Percentiles rank a stretch among this genome's conserved stretches.
Conservation (phyloP, 2,329 filamentous ascomycete genomes). For the Penicillium sp. region DNA sequence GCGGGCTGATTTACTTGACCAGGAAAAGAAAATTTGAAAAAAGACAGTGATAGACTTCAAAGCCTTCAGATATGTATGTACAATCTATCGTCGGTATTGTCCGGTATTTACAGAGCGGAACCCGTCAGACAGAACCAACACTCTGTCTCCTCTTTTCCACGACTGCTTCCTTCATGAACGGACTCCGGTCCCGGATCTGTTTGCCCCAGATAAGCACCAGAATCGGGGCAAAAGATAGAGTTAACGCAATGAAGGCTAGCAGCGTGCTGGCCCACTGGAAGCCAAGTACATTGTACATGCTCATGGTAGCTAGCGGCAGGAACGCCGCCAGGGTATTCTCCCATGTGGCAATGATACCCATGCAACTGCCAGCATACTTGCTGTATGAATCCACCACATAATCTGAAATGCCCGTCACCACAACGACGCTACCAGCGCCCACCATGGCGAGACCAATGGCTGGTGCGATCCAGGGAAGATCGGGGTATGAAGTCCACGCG, state of each 20-base stretch:
- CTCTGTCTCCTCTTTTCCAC: slow-evolving; percentile 25
- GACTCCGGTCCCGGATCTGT: slow-evolving; percentile 32
- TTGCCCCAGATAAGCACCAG: slow-evolving; percentile 40
- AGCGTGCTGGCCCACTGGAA: slow-evolving; percentile 43
- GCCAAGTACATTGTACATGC: slow-evolving; percentile 39
- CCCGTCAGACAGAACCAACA: slow-evolving; percentile 18
- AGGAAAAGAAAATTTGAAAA: background rate
- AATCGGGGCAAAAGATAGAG: slow-evolving; percentile 35
- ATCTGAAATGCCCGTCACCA: slow-evolving; percentile 48
- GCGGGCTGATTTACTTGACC: too few relatives aligned
- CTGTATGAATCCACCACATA: slow-evolving; percentile 50
- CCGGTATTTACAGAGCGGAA: slow-evolving; percentile 1
- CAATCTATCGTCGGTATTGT: background rate
- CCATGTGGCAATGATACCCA: slow-evolving; percentile 45
- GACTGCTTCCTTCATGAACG: slow-evolving; percentile 27
- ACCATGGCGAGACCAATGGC: slow-evolving; percentile 36
- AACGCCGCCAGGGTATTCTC: slow-evolving; percentile 46
- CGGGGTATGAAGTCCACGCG: slow-evolving; percentile 35
- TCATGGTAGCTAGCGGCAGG: slow-evolving; percentile 43
- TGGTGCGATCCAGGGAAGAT: slow-evolving; percentile 37
- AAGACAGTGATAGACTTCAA: background rate
- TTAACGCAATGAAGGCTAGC: slow-evolving; percentile 41
- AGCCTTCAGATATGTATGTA: background rate
- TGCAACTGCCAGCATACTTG: slow-evolving; percentile 47
- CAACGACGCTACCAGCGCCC: slow-evolving; percentile 42